Evolutionary conservation across 2,329 filamentous ascomycete species (phyloP).

Genomic region (Xylaria sp.): DNA sequence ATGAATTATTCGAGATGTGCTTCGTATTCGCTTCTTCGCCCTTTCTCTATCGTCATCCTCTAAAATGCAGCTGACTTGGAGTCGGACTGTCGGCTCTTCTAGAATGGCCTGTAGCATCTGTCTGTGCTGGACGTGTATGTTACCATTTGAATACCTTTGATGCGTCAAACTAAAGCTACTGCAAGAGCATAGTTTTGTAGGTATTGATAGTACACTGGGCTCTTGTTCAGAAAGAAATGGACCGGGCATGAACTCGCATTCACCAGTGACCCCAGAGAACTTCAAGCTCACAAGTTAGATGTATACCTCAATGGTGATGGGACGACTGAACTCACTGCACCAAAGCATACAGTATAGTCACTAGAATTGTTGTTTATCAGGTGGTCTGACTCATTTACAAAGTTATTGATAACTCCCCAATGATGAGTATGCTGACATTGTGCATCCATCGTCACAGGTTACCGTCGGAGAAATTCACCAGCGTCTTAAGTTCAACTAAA

Average conservation of each 20-base stretch:
- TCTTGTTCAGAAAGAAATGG: neutral
- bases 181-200: slow-evolving; percentile 1
- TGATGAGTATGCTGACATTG: neutral
- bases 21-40: slow-evolving; percentile 14
- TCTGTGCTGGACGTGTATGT: slow-evolving; percentile 2
- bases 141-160: neutral
- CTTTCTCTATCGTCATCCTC: slow-evolving; percentile 5
- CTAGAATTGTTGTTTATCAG: too few species aligned
- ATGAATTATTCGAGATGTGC: slow-evolving; percentile 12
- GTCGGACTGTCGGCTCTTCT: neutral
- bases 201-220: neutral
- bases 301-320: neutral
- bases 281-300: slow-evolving; percentile 4
- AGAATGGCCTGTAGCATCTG: slow-evolving; percentile 22
- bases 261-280: slow-evolving; percentile 18
- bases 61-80: slow-evolving; percentile 13
- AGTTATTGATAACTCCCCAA: neutral
- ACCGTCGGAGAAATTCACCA: neutral
- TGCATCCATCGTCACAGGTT: neutral
- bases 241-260: slow-evolving; percentile 16
- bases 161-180: neutral
- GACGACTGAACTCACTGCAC: slow-evolving; percentile 10
- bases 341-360: slow-evolving; percentile 9
- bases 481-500: neutral
- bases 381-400: neutral